Base-by-base conservation (phyloP, 1,139 yeast genomes). In the Yamadazyma triangularis region DNA sequence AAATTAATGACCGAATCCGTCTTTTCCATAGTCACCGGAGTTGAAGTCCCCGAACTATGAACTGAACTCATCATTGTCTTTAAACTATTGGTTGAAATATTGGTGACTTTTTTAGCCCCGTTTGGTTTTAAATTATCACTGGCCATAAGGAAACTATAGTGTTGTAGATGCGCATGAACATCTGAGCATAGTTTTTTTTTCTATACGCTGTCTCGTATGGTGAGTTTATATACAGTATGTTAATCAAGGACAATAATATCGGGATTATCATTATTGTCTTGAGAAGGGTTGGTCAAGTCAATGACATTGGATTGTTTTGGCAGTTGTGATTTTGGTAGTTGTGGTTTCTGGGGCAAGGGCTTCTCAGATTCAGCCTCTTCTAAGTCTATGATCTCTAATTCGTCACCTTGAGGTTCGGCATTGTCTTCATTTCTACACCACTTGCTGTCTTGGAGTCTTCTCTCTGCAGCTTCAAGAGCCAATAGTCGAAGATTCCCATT, bases 381-480 rank as follows among this genome's bases (percentile, higher is more conserved):
- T 4, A 28, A 7, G n/a, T 33, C 34, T 11, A 28, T 21, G 3
- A 30, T 33, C 26, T 50, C 60, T 13, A 68, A 43, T 3, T 68
- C 74, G 8, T 53, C 52, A 29, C 60, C 68, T 4, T 47, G 49
- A 2, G 62, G 63, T 15, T 57, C 55, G 15, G 43, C 50, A 8
- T 40, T 40, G n/a, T 36, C 42, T 8, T 40, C 43, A 4, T 23
- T 23, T 15, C 39, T 49, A 41, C 91, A 83, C 72, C 78, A 70
- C 40, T 73, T 73, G 4, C 70, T 57, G 47, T 82, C 91, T 13
- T 56, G 49, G 7, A 66, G 51, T 33, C 95, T 58, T 39, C 83
- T 56, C 38, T 79, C 79, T 0, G 93, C 85, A 2, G 95, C 95
- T 34, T 65, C 68, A 4, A 78, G 60, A 28, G 80, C 75, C 42